Evolutionary conservation across 1,284 basidiomycete species (phyloP), one percentile per base, ranked within the genome.

Genomic region (Amylostereum chailletii): DNA sequence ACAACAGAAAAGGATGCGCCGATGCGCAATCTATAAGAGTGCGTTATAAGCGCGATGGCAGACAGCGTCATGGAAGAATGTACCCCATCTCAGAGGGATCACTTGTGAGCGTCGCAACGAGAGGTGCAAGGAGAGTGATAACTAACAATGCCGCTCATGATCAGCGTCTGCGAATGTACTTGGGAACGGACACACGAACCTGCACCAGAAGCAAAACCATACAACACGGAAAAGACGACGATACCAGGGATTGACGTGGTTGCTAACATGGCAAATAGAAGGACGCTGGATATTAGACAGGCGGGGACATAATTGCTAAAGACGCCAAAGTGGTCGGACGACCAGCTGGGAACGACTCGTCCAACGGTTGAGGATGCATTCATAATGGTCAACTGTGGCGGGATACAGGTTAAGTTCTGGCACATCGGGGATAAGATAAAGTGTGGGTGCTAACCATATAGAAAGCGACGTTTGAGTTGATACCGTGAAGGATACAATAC

Each of bases 181-280:
- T 27, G 27, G 10, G 40, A 37, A 19, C 8, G 8, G 36, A 37
- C 36, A 37, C 8, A n/a, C 8, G 36, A 37, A n/a, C 8, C 8
- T 7, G 40, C 40, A 7, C 40, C 40, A 8, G 40, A 10, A 26
- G 27, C 10, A 27, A 42, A 42, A 4, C 56, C 56, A 46, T 56
- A 57, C 4, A 57, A 38, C 4, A 54, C 27, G 29, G 47, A 41
- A 46, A 57, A 50, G 6, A 52, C 42, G 10, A 52, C 34, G 37
- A 51, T 38, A 11, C 49, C 49, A 4, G 42, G 48, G 19, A 45
- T 42, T 27, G 36, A 47, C 9, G 40, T 50, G 26, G 58, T 42
- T 5, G 53, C 57, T 30, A 61, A 50, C 51, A 62, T 42, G 3
- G 51, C 50, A 47, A 62, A 58, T 5, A 58, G 47, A 3, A 60